A percentile compares a stretch with the other conserved stretches of the same genome.
These are phyloP conservation scores for Colletotrichum sublineola DNA, from an alignment of 2,329 filamentous ascomycete genomes.

Conservation along the genomic window DNA sequence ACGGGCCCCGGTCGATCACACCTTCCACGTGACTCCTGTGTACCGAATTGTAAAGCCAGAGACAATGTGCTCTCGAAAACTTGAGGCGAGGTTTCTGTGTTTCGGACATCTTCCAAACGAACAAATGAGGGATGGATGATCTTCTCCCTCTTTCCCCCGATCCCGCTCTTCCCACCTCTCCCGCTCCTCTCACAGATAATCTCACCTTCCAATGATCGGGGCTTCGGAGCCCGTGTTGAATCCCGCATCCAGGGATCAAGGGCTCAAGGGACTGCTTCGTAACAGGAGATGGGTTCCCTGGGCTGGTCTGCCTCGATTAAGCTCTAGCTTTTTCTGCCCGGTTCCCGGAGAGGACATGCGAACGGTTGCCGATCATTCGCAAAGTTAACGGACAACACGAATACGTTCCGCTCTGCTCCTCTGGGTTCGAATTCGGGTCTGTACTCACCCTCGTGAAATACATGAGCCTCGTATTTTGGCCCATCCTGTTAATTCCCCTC, in stretches of 20 bases:
- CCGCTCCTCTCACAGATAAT: neutral
- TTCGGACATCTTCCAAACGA: neutral
- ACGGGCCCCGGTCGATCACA: neutral
- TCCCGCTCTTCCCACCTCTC: neutral
- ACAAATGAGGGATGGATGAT: neutral
- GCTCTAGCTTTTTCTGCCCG: neutral
- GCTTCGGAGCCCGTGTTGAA: neutral
- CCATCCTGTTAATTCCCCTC: neutral
- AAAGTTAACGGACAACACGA: neutral
- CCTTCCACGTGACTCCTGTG: neutral
- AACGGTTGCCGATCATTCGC: neutral
- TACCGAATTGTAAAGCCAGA: constrained; percentile 9
- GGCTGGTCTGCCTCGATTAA: neutral
- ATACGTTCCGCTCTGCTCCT: neutral
- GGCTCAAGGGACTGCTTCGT: neutral
- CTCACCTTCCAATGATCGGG: neutral
- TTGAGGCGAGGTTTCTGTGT: constrained; percentile 14
- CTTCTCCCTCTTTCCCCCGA: too few species aligned
- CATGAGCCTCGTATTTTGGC: neutral
- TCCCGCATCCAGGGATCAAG: neutral
- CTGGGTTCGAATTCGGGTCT: neutral
- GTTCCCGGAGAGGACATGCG: neutral
- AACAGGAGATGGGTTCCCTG: constrained; percentile 2
- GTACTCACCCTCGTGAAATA: neutral
- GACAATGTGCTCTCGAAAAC: neutral